Evolutionary conservation across 1,284 basidiomycete species (phyloP).

Genomic region (Pseudozyma tsukubaensis): DNA sequence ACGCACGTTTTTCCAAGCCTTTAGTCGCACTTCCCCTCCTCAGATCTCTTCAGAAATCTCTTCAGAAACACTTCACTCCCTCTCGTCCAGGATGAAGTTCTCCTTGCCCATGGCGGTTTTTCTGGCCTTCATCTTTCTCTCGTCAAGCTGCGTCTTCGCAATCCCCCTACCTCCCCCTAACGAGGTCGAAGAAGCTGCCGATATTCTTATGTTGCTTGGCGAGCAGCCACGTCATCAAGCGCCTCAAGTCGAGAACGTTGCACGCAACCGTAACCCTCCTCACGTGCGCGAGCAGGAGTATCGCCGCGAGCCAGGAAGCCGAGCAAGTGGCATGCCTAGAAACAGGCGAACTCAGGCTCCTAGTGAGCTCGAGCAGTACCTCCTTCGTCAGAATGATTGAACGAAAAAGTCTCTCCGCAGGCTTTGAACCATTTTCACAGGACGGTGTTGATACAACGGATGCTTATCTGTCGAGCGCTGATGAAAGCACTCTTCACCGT

Average conservation of each 20-base stretch:
- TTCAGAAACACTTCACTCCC: not conserved
- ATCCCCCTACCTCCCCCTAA: not conserved
- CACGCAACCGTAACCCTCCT: too few species aligned
- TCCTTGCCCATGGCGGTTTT: not conserved
- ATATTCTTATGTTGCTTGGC: not conserved
- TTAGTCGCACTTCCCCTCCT: not conserved
- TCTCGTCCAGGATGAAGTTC: not conserved
- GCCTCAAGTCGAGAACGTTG: not conserved
- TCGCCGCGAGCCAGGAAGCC: too few species aligned
- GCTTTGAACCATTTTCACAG: too few species aligned
- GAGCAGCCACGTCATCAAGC: not conserved
- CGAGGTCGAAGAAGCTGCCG: conserved; percentile 1
- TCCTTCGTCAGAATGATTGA: not conserved
- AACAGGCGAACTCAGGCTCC: conserved; percentile 2
- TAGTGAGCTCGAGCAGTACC: not conserved
- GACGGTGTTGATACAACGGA: too few species aligned
- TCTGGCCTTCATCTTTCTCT: not conserved
- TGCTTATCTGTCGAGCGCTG: too few species aligned
- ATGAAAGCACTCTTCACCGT: too few species aligned
- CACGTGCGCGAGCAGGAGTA: too few species aligned
- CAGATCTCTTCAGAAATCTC: not conserved
- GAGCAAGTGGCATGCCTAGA: not conserved
- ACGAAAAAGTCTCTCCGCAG: too few species aligned
- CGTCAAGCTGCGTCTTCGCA: not conserved
- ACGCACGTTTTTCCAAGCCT: too few species aligned